Base-by-base conservation (phyloP, 192 early-diverging fungal species). In the Coemansia sp. region DNA sequence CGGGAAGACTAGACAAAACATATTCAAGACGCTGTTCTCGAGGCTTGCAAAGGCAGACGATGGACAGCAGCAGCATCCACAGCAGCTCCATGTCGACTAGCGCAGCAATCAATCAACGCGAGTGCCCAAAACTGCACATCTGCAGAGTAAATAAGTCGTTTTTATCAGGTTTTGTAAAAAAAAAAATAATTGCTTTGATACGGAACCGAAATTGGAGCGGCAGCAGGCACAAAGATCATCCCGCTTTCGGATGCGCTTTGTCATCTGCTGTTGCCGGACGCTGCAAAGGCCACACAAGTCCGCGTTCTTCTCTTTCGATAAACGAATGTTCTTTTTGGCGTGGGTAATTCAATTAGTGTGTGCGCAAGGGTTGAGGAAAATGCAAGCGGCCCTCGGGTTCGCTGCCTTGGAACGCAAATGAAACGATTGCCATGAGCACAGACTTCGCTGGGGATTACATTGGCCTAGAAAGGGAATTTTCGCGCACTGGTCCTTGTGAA, bases 21-120 rank as follows among this genome's bases (percentile, higher is more conserved):
- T 76, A 41, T 72, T 81, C 57, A 72, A 70, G 47, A n/a, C 71
- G 15, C 2, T 76, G 47, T 67, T 81, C 50, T n/a, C 64, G 6
- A 45, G 42, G 43, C 15, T 76, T 52, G 21, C 61, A 19, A 67
- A 52, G 32, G 23, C 70, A 16, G 69, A 52, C 40, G 49, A 52
- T 5, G 64, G 57, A n/a, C 64, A 56, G 48, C 37, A 56, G 48
- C 37, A 57, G 48, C 63, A 56, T 32, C 32, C 32, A 32, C 77
- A 79, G 66, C 15, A 52, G 18, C 61, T 81, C 21, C 79, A 81
- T 13, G 23, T 39, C 3, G 74, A 81, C 8, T 81, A 57, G 56
- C 5, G n/a, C 44, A 12, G 44, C 13, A 45, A 12, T 45, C 44
- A 45, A 45, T 9, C 7, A 45, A 23, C 8, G 6, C 2, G 32